Conservation (phyloP, 345 rosid genomes). For the Cardiospermum halicacabum region DNA sequence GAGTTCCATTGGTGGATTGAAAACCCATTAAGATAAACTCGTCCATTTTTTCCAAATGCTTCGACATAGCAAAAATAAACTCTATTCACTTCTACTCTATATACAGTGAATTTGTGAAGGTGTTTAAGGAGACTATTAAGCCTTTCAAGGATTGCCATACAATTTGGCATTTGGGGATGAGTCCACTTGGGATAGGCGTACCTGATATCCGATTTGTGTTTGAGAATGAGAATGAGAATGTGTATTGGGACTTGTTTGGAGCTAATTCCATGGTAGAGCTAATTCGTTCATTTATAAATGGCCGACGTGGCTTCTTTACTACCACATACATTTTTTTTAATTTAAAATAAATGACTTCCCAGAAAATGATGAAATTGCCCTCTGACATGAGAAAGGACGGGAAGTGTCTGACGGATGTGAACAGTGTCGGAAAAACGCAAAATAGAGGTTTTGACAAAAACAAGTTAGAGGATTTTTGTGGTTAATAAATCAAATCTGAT, state of each 20-base stretch:
- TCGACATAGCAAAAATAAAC: constrained; percentile 24
- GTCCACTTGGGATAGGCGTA: constrained; percentile 9
- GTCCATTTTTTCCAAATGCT: constrained; percentile 12
- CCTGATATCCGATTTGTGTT: constrained; percentile 17
- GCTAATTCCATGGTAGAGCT: constrained; percentile 3
- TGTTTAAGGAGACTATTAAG: constrained; percentile 8
- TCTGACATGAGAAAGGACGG: no score
- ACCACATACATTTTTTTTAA: no score
- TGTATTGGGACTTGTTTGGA: constrained; percentile 1
- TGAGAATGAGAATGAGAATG: not conserved
- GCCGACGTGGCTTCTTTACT: not conserved
- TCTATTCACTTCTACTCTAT: constrained; percentile 21
- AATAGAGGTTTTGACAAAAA: no score
- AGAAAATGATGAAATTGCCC: no score
- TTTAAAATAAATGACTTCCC: no score
- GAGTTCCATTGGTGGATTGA: constrained; percentile 17
- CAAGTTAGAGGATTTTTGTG: no score
- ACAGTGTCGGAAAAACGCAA: no score
- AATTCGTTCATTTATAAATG: no score
- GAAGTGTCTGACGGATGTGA: no score
- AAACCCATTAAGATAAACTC: not conserved
- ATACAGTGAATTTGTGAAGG: constrained; percentile 11
- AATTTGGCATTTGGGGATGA: not conserved
- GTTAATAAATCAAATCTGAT: no score
- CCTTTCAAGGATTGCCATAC: constrained; percentile 17